These are phyloP conservation scores for Apiospora aurea DNA, from an alignment of 2,329 filamentous ascomycete genomes.

Conservation along the genomic window DNA sequence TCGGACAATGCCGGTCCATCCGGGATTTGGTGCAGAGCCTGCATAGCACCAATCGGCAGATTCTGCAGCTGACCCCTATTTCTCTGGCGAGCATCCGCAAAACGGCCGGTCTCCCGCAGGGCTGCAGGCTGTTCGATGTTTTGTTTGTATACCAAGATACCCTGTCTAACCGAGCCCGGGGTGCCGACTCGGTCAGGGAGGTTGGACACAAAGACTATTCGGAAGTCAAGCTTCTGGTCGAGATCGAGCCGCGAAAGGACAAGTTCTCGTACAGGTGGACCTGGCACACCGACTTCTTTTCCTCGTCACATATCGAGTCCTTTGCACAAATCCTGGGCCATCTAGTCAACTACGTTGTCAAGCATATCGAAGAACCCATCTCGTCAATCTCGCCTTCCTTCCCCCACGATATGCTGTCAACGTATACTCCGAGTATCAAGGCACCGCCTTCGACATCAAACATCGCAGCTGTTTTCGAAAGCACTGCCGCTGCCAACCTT, in stretches of 20 bases:
- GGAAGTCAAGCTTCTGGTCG: conserved; percentile 78
- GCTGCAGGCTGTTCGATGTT: conserved; percentile 73
- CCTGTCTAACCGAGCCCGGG: conserved; percentile 47
- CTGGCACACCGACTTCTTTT: conserved; percentile 56
- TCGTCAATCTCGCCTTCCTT: conserved; percentile 38
- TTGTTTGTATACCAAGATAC: conserved; percentile 88
- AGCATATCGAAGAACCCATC: conserved; percentile 38
- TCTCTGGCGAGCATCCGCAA: conserved; percentile 75
- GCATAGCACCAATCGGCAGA: conserved; percentile 69
- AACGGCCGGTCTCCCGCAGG: conserved; percentile 59
- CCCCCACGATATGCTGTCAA: conserved; percentile 50
- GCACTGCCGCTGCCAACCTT: conserved; percentile 55
- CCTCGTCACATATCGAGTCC: conserved; percentile 59
- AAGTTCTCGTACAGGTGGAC: conserved; percentile 54
- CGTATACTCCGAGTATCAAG: conserved; percentile 52
- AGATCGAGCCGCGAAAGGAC: conserved; percentile 69
- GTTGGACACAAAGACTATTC: conserved; percentile 71
- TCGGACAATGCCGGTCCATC: conserved; percentile 58
- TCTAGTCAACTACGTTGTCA: conserved; percentile 47
- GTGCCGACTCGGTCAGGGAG: conserved; percentile 54
- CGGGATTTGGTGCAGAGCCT: conserved; percentile 68
- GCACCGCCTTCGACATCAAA: conserved; percentile 47
- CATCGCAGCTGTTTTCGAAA: conserved; percentile 62
- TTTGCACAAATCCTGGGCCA: conserved; percentile 68
- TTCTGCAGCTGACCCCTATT: conserved; percentile 68